Evolutionary conservation across 2,329 filamentous ascomycete genomes (phyloP), one percentile per base, ranked within the genome.

Genomic region (Pseudocercospora cruenta): DNA sequence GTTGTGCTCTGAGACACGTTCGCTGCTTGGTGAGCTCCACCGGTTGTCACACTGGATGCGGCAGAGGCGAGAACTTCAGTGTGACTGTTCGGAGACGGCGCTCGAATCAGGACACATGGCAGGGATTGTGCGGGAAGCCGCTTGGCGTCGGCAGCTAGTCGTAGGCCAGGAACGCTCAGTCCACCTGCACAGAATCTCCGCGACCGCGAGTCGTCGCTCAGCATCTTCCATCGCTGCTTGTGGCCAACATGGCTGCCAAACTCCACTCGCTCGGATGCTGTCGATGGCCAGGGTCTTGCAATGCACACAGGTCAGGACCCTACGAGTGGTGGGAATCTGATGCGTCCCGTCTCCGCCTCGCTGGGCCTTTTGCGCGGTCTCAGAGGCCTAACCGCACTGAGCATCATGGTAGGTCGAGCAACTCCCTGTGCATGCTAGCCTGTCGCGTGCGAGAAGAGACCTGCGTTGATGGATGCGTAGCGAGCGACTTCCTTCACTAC

Each of bases 401-500:
- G 58, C 58, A 26, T 51, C 61, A 53, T 68, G 63, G 63, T 68
- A 64, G 60, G 63, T 62, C 58, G 28, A 65, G 47, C 47, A 39
- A 43, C 47, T 19, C 47, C 47, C 19, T 51, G 47, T 51, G 47
- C 47, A 51, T 60, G 54, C 60, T 62, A 63, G 63, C 53, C 53
- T 58, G 64, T 68, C 63, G 67, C 64, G 67, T 68, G 63, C 51
- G 53, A 51, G 62, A 57, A 39, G 65, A 58, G 21, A 53, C 39
- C 55, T 65, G 33, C 28, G 53, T 64, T 16, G 24, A 54, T 31
- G 24, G 24, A 31, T 24, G 49, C 49, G 47, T 53, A 64, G 33
- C 57, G 54, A 59, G 43, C 21, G 10, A 12, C 28, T 58, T 45
- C 43, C 36, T 51, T 43, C 21, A 49, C 65, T 59, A 54, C 49